A percentile compares a stretch with the other conserved stretches of the same genome.
These are phyloP conservation scores for Xylaria venustula DNA, from an alignment of 495 filamentous ascomycete genomes.

Conservation along the genomic window DNA sequence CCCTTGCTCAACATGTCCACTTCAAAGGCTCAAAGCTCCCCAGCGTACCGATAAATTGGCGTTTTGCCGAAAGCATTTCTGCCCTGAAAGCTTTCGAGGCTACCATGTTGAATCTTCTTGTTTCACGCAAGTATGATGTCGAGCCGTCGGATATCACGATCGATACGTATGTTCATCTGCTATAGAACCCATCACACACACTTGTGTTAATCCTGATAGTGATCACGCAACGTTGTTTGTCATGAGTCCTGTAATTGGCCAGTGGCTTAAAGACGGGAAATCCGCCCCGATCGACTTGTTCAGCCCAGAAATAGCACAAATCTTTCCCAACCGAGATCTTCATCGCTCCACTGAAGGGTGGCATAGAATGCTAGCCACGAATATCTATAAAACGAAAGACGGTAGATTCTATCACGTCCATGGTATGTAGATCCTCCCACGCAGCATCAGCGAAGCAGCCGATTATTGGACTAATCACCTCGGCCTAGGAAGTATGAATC, in stretches of 20 bases:
- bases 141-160: slow-evolving; percentile 19
- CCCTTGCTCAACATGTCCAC: background rate
- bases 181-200: background rate
- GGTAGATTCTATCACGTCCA: slow-evolving; percentile 49
- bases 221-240: slow-evolving; percentile 27
- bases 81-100: slow-evolving; percentile 32
- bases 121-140: slow-evolving; percentile 24
- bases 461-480: background rate
- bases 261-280: slow-evolving; percentile 4
- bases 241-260: slow-evolving; percentile 13
- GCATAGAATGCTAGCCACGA: slow-evolving; percentile 32
- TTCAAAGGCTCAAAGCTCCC: slow-evolving; percentile 23
- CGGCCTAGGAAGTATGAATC: slow-evolving; percentile 37
- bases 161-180: slow-evolving; percentile 9
- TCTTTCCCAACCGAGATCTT: slow-evolving; percentile 9
- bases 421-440: slow-evolving; percentile 19
- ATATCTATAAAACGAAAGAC: slow-evolving; percentile 53
- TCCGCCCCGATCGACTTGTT: background rate
- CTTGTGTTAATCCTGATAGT: background rate
- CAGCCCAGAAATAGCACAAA: background rate
- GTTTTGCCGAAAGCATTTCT: slow-evolving; percentile 32
- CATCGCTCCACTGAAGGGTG: slow-evolving; percentile 8
- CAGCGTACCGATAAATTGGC: slow-evolving; percentile 33
- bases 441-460: background rate
- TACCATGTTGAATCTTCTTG: slow-evolving; percentile 22